Conservation (phyloP, 306 rosid species). For the Benincasa hispida region DNA sequence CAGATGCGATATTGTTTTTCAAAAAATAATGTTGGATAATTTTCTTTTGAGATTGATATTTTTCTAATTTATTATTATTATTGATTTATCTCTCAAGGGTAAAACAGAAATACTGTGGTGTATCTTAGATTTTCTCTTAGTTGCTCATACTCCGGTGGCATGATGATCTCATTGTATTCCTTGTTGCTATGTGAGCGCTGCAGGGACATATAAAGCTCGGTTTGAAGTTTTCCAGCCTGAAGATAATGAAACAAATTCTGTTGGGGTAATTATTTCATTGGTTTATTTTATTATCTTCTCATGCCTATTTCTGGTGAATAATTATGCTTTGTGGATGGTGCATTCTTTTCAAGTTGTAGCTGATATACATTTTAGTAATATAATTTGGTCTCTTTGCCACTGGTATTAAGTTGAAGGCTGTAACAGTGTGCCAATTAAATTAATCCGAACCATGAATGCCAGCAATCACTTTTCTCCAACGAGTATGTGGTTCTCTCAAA, state of each 20-base stretch:
- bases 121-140: background rate
- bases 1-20: background rate
- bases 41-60: background rate
- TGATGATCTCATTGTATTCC: background rate
- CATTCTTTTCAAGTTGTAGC: background rate
- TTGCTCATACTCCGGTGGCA: background rate
- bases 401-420: background rate
- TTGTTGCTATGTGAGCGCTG: conserved; percentile 16
- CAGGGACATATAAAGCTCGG: conserved; percentile 67
- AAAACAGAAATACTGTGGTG: background rate
- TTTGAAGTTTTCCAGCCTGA: conserved; percentile 70
- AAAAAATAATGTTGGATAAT: background rate
- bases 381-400: background rate
- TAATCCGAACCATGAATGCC: no score
- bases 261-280: conserved; percentile 34
- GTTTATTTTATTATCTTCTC: background rate
- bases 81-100: background rate
- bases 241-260: conserved; percentile 65
- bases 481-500: no score
- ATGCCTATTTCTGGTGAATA: background rate
- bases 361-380: background rate
- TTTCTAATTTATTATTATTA: background rate
- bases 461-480: no score
- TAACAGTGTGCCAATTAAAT: no score
- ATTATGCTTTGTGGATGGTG: background rate